Percentiles rank a stretch among this genome's conserved stretches.
phyloP scores from a whole-genome alignment of 176 grass and related monocot species.

The Saccharum officinarum region DNA sequence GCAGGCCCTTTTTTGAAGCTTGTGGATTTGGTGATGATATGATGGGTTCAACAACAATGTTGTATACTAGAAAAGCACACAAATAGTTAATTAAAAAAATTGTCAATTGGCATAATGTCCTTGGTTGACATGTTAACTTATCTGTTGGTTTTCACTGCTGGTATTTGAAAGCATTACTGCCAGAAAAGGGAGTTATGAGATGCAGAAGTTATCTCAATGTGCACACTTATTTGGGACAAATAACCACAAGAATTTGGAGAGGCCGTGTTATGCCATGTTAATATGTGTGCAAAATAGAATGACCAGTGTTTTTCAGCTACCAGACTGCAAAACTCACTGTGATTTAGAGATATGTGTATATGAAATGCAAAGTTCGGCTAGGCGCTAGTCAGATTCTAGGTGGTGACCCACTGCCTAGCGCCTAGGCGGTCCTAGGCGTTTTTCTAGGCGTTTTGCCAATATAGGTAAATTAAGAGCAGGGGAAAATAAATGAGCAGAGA shows the following conservation, averaged over 20 bases:
- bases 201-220: neutral
- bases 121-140: neutral
- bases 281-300: neutral
- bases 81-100: conserved; percentile 25
- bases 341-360: neutral
- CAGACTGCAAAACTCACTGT: neutral
- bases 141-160: conserved; percentile 1
- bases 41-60: conserved; percentile 90
- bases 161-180: neutral
- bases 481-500: too few relatives aligned
- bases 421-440: too few relatives aligned
- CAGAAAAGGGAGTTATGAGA: neutral
- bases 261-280: neutral
- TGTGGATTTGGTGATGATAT: conserved; percentile 81
- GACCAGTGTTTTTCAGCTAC: too few relatives aligned
- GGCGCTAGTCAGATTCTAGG: too few relatives aligned
- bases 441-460: too few relatives aligned
- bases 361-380: too few relatives aligned
- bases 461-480: too few relatives aligned
- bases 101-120: neutral
- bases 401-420: too few relatives aligned
- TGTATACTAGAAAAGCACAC: conserved; percentile 63
- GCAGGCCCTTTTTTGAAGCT: conserved; percentile 75
- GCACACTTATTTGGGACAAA: neutral
- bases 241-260: neutral